Evolutionary conservation across 441 rosid genomes (phyloP).

Genomic region (Syzygium syzygioides): DNA sequence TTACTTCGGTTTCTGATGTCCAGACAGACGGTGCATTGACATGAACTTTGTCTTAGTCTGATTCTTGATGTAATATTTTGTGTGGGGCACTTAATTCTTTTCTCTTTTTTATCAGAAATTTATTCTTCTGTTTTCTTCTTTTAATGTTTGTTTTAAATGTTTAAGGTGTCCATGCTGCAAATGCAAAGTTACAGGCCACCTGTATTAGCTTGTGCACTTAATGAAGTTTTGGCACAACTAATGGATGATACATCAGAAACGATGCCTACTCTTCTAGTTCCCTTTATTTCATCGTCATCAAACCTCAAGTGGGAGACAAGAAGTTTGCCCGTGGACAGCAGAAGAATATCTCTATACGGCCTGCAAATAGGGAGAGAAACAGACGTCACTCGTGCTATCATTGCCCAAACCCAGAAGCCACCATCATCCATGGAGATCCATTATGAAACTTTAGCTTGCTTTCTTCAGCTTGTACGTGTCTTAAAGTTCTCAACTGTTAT

Average conservation of each 20-base stretch:
- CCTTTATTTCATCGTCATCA: slow-evolving; percentile 46
- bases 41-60: not conserved
- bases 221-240: slow-evolving; percentile 44
- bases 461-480: slow-evolving; percentile 57
- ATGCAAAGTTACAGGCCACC: slow-evolving; percentile 56
- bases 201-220: slow-evolving; percentile 42
- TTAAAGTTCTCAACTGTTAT: slow-evolving; percentile 48
- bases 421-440: slow-evolving; percentile 48
- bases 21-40: not conserved
- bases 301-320: slow-evolving; percentile 54
- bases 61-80: not conserved
- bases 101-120: not conserved
- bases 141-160: not conserved
- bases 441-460: slow-evolving; percentile 72
- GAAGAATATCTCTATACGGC: slow-evolving; percentile 31
- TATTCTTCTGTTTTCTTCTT: not conserved
- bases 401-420: slow-evolving; percentile 41
- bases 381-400: slow-evolving; percentile 28
- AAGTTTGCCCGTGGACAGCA: slow-evolving; percentile 22
- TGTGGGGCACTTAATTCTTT: not conserved
- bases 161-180: slow-evolving; percentile 53
- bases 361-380: slow-evolving; percentile 62
- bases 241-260: slow-evolving; percentile 18
- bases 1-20: not conserved
- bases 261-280: slow-evolving; percentile 38